A percentile compares a stretch with the other conserved stretches of the same genome.
phyloP scores from a whole-genome alignment of 441 rosid genomes.

The Eutrema salsugineum region DNA sequence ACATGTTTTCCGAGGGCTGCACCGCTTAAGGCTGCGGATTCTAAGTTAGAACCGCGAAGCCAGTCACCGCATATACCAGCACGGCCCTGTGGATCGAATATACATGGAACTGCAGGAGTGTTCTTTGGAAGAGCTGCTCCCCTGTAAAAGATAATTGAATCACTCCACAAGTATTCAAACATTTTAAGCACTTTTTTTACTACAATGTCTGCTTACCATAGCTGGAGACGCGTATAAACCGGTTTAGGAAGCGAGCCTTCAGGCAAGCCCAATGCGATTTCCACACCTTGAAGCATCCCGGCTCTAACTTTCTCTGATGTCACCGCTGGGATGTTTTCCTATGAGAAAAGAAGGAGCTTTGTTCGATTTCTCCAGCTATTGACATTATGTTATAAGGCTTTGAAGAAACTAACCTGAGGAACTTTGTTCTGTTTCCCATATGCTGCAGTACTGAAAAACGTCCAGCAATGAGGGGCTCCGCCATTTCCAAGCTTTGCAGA shows the following conservation, averaged over 20 bases:
- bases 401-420: slow-evolving; percentile 65
- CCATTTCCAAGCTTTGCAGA: slow-evolving; percentile 53
- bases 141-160: slow-evolving; percentile 37
- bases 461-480: slow-evolving; percentile 72
- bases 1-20: slow-evolving; percentile 79
- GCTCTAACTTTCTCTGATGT: slow-evolving; percentile 71
- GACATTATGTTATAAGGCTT: background rate
- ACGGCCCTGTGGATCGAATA: slow-evolving; percentile 86
- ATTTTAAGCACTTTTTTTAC: background rate
- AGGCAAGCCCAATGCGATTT: slow-evolving; percentile 68
- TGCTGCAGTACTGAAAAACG: slow-evolving; percentile 81
- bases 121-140: slow-evolving; percentile 93
- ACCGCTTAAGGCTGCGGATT: slow-evolving; percentile 91
- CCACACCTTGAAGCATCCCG: slow-evolving; percentile 78
- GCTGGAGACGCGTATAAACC: slow-evolving; percentile 54
- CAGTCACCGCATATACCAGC: slow-evolving; percentile 96
- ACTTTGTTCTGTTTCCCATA: slow-evolving; percentile 85
- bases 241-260: slow-evolving; percentile 65
- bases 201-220: slow-evolving; percentile 50
- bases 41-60: slow-evolving; percentile 80
- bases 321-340: slow-evolving; percentile 83
- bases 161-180: background rate
- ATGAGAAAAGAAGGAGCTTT: background rate
- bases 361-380: background rate
- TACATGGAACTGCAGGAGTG: slow-evolving; percentile 64